Evolutionary conservation across 164 flowering plant species (phyloP).

Genomic region (Taxillus chinensis): DNA sequence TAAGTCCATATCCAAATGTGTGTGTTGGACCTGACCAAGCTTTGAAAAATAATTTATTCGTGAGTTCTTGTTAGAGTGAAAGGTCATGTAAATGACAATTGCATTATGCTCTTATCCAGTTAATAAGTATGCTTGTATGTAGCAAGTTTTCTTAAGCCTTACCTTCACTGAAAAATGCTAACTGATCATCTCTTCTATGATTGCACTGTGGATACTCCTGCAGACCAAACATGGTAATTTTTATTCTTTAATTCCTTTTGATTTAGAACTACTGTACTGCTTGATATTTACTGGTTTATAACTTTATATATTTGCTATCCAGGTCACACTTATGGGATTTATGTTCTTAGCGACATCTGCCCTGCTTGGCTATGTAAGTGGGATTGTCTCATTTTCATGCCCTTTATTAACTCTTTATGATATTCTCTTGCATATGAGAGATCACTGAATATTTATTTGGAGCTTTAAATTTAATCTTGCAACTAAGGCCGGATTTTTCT

Average conservation of each 20-base stretch:
- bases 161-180: background rate
- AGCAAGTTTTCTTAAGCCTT: background rate
- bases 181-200: slow-evolving; percentile 6
- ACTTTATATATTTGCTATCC: slow-evolving; percentile 10
- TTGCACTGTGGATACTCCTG: slow-evolving; percentile 18
- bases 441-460: too few relatives aligned
- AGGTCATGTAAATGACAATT: too few relatives aligned
- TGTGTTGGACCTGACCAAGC: too few relatives aligned
- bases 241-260: background rate
- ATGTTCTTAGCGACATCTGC: slow-evolving; percentile 76
- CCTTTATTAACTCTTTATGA: background rate
- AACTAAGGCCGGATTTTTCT: too few relatives aligned
- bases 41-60: too few relatives aligned
- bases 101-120: too few relatives aligned
- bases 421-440: background rate
- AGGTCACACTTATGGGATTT: slow-evolving; percentile 94
- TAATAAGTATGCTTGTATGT: too few relatives aligned
- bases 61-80: too few relatives aligned
- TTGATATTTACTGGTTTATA: slow-evolving; percentile 8
- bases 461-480: too few relatives aligned
- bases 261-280: too few relatives aligned
- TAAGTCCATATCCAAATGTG: too few relatives aligned
- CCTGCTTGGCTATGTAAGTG: slow-evolving; percentile 88
- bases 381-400: too few relatives aligned
- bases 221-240: slow-evolving; percentile 93